Conservation (phyloP, 768 basidiomycete species). For the Pleurotus tuoliensis region DNA sequence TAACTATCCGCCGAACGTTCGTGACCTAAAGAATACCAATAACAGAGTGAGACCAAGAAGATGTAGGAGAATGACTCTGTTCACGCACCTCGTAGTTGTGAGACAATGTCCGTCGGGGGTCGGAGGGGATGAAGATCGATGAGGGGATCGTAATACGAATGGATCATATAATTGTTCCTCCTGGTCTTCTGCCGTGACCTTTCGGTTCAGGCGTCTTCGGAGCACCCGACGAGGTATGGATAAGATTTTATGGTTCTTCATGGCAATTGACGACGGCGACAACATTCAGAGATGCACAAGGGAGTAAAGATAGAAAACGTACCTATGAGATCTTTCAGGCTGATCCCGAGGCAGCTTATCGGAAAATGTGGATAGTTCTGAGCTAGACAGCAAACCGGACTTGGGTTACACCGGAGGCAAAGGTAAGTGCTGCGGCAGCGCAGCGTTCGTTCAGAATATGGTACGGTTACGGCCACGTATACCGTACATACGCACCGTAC, state of each 20-base stretch:
- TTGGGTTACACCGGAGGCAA: too few species aligned
- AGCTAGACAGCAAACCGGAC: slow-evolving; percentile 22
- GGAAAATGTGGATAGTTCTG: slow-evolving; percentile 43
- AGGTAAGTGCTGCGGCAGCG: too few species aligned
- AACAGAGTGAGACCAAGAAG: neutral
- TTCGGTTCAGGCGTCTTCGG: slow-evolving; percentile 75
- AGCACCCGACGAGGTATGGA: slow-evolving; percentile 69
- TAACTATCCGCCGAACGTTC: slow-evolving; percentile 62
- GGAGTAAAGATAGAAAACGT: slow-evolving; percentile 18
- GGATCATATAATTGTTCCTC: slow-evolving; percentile 85
- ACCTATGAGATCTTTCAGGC: slow-evolving; percentile 85
- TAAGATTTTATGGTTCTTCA: slow-evolving; percentile 66
- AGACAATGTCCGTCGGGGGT: slow-evolving; percentile 51
- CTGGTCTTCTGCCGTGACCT: slow-evolving; percentile 70
- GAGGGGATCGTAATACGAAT: slow-evolving; percentile 83
- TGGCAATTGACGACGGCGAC: slow-evolving; percentile 56
- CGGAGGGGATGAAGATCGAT: slow-evolving; percentile 70
- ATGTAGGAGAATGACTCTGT: neutral
- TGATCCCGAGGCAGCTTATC: slow-evolving; percentile 68
- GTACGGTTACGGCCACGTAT: too few species aligned
- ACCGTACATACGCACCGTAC: too few species aligned
- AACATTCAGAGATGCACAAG: neutral
- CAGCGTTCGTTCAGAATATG: too few species aligned
- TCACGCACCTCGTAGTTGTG: slow-evolving; percentile 40
- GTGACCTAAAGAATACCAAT: slow-evolving; percentile 50